Conservation (phyloP, 495 filamentous ascomycete species). For the Penicillium parvum region DNA sequence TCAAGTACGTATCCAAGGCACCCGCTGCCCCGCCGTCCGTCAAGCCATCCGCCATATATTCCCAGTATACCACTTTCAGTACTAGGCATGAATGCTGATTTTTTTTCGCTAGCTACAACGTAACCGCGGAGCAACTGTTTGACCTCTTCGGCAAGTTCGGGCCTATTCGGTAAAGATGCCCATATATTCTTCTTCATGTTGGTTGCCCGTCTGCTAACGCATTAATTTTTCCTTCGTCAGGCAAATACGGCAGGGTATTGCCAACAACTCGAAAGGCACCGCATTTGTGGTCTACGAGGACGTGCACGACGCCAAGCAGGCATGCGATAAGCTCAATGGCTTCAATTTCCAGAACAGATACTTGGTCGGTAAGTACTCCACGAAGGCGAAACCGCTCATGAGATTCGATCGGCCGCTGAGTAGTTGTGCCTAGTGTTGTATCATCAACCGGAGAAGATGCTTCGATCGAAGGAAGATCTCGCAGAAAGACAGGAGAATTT, state of each 20-base stretch:
- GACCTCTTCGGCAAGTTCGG: slow-evolving; percentile 94
- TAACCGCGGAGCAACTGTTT: slow-evolving; percentile 89
- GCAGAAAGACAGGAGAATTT: slow-evolving; percentile 92
- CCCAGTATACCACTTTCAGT: not conserved
- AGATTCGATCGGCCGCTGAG: slow-evolving; percentile 8
- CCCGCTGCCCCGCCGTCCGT: slow-evolving; percentile 4
- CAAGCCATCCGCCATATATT: slow-evolving; percentile 2
- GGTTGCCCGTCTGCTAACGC: not conserved
- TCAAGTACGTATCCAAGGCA: slow-evolving; percentile 58
- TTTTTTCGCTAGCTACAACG: slow-evolving; percentile 70
- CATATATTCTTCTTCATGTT: not conserved
- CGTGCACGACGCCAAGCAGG: slow-evolving; percentile 97
- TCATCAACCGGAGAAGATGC: slow-evolving; percentile 98
- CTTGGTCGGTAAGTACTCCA: slow-evolving; percentile 76
- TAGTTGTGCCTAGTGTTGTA: slow-evolving; percentile 67
- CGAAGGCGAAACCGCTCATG: not conserved
- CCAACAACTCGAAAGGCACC: slow-evolving; percentile 95
- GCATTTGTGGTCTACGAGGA: slow-evolving; percentile 99
- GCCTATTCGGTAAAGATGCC: slow-evolving; percentile 69
- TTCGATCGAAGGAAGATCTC: slow-evolving; percentile 86
- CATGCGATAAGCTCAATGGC: slow-evolving; percentile 98
- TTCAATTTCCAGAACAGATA: slow-evolving; percentile 99
- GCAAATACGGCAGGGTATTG: slow-evolving; percentile 97
- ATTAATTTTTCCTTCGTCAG: slow-evolving; percentile 47
- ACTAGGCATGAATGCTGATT: not conserved